phyloP scores from a whole-genome alignment of 768 basidiomycete genomes.

The Tricholoma matsutake region DNA sequence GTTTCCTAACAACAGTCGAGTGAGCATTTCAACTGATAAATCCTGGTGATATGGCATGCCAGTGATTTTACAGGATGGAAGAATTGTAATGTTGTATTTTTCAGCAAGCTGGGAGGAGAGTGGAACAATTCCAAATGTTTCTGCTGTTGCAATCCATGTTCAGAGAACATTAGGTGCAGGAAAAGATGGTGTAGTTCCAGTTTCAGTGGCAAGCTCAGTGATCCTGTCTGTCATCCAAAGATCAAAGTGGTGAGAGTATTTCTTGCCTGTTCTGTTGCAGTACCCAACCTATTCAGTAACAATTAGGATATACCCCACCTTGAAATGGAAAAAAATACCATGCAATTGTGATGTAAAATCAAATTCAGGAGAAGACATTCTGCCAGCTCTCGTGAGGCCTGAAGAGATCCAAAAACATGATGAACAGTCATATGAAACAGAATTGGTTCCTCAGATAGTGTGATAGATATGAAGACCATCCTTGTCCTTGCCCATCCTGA shows the following conservation, averaged over 20 bases:
- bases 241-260: neutral
- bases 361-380: conserved; percentile 6
- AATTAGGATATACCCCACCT: neutral
- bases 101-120: conserved; percentile 1
- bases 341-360: neutral
- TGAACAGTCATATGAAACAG: conserved; percentile 20
- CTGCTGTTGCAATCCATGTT: neutral
- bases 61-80: neutral
- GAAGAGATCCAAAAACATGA: conserved; percentile 19
- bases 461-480: conserved; percentile 15
- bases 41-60: neutral
- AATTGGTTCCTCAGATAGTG: conserved; percentile 19
- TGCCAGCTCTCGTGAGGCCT: conserved; percentile 19
- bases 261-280: neutral
- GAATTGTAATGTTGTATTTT: conserved; percentile 1
- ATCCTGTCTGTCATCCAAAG: neutral
- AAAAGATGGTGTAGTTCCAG: conserved; percentile 1
- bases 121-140: neutral
- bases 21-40: neutral
- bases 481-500: conserved; percentile 9
- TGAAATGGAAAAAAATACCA: neutral
- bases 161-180: neutral
- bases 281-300: neutral
- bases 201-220: neutral
- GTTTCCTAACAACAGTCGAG: too few species aligned